Conservation (phyloP, 2,329 filamentous ascomycete species). For the Cladosporium austrohemisphaericum region DNA sequence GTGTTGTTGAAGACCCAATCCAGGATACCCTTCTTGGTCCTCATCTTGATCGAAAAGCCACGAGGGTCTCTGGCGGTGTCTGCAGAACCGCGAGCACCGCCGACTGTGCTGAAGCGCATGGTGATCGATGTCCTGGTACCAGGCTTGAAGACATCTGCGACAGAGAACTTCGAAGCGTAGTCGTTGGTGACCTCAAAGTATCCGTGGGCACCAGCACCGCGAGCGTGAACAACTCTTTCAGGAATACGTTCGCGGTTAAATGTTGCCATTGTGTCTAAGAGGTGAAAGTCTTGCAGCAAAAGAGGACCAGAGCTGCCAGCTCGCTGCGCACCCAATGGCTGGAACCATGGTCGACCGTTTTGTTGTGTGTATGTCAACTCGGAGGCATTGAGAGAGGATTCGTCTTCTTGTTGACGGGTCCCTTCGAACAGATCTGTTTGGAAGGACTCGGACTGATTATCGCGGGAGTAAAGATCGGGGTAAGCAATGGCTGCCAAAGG, state of each 20-base stretch:
- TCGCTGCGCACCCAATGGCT: conserved; percentile 37
- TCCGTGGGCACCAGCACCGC: conserved; percentile 55
- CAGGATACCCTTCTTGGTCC: conserved; percentile 16
- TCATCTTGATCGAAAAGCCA: conserved; percentile 52
- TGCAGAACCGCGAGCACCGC: conserved; percentile 75
- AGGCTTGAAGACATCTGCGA: conserved; percentile 63
- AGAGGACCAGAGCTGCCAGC: conserved; percentile 56
- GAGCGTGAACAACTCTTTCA: conserved; percentile 64
- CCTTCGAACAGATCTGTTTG: conserved; percentile 28
- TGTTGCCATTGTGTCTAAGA: conserved; percentile 59
- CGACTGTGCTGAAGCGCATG: conserved; percentile 73
- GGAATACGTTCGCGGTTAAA: conserved; percentile 73
- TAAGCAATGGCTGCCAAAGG: conserved; percentile 12
- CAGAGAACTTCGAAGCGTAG: conserved; percentile 24
- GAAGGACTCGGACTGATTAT: conserved; percentile 16
- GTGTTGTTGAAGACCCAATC: conserved; percentile 17
- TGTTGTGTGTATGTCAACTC: conserved; percentile 29
- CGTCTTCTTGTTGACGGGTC: conserved; percentile 25
- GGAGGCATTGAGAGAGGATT: conserved; percentile 27
- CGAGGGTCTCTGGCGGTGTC: conserved; percentile 10
- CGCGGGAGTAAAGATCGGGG: conserved; percentile 8
- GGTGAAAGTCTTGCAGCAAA: conserved; percentile 61
- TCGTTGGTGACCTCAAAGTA: conserved; percentile 55
- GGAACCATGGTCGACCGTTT: conserved; percentile 29
- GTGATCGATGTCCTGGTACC: conserved; percentile 65